phyloP scores from a whole-genome alignment of 2,329 filamentous ascomycete species.

The Cryphonectria carpinicola region DNA sequence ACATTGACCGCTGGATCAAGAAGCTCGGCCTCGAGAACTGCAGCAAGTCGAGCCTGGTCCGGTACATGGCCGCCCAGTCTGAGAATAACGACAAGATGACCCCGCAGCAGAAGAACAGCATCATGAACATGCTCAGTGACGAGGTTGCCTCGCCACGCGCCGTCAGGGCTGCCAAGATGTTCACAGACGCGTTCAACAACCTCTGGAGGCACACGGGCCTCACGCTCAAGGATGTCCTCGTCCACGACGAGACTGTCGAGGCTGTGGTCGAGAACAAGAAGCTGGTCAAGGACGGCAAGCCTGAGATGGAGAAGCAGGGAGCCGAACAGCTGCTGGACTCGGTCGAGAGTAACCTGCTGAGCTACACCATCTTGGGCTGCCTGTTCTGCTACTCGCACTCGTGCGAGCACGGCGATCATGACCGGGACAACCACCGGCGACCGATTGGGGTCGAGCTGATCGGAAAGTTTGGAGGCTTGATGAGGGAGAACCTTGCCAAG shows the following conservation, averaged over 20 bases:
- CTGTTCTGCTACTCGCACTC: constrained; percentile 64
- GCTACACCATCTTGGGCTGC: constrained; percentile 60
- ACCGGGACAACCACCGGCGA: constrained; percentile 56
- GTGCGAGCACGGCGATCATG: constrained; percentile 65
- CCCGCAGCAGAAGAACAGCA: constrained; percentile 57
- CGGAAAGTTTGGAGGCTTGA: constrained; percentile 40
- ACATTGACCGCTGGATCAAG: constrained; percentile 58
- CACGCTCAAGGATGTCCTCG: constrained; percentile 55
- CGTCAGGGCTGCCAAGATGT: constrained; percentile 50
- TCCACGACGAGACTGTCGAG: constrained; percentile 58
- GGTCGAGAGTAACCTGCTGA: constrained; percentile 55
- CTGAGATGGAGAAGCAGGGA: constrained; percentile 41
- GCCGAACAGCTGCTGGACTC: constrained; percentile 42
- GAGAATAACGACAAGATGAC: constrained; percentile 53
- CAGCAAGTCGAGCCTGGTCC: constrained; percentile 56
- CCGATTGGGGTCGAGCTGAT: constrained; percentile 55
- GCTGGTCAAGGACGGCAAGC: constrained; percentile 51
- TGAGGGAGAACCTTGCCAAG: constrained; percentile 38
- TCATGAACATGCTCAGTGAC: constrained; percentile 53
- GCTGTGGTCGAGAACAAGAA: constrained; percentile 58
- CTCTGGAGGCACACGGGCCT: constrained; percentile 55
- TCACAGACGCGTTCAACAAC: constrained; percentile 60
- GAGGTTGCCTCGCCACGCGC: constrained; percentile 48
- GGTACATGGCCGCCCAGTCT: constrained; percentile 54
- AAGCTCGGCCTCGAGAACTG: constrained; percentile 55